Evolutionary conservation across 2,329 filamentous ascomycete genomes (phyloP).

Genomic region (Hymenoscyphus scutula): DNA sequence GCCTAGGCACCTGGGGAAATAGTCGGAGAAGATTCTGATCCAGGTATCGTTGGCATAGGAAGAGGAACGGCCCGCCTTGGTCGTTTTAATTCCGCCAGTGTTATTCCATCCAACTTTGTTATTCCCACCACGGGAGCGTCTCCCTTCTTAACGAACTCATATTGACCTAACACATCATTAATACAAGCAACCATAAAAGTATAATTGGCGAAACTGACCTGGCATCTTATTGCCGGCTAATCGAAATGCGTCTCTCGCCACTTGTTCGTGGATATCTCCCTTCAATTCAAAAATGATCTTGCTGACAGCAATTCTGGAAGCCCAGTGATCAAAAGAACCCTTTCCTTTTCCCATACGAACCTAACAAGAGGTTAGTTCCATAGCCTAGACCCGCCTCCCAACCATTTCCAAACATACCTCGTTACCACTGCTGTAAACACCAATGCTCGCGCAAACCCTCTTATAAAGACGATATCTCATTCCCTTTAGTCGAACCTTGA

Average conservation of each 20-base stretch:
- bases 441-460: slow-evolving; percentile 86
- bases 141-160: slow-evolving; percentile 91
- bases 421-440: slow-evolving; percentile 93
- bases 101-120: slow-evolving; percentile 82
- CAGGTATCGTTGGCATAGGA: slow-evolving; percentile 16
- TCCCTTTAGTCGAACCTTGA: slow-evolving; percentile 82
- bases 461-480: slow-evolving; percentile 92
- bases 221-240: slow-evolving; percentile 94
- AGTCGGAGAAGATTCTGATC: neutral
- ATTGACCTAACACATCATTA: slow-evolving; percentile 57
- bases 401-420: slow-evolving; percentile 55
- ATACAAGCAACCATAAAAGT: slow-evolving; percentile 10
- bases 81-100: slow-evolving; percentile 77
- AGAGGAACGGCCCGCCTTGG: slow-evolving; percentile 56
- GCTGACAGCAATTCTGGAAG: slow-evolving; percentile 82
- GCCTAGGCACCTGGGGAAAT: neutral
- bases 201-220: slow-evolving; percentile 51
- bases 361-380: slow-evolving; percentile 39
- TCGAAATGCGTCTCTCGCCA: slow-evolving; percentile 89
- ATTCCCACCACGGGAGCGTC: slow-evolving; percentile 88
- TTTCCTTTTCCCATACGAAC: slow-evolving; percentile 99
- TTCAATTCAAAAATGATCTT: slow-evolving; percentile 91
- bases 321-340: slow-evolving; percentile 96
- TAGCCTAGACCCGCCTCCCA: neutral
- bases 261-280: slow-evolving; percentile 89